phyloP scores from a whole-genome alignment of 2,329 filamentous ascomycete genomes.

The Pseudocercospora fuligena region DNA sequence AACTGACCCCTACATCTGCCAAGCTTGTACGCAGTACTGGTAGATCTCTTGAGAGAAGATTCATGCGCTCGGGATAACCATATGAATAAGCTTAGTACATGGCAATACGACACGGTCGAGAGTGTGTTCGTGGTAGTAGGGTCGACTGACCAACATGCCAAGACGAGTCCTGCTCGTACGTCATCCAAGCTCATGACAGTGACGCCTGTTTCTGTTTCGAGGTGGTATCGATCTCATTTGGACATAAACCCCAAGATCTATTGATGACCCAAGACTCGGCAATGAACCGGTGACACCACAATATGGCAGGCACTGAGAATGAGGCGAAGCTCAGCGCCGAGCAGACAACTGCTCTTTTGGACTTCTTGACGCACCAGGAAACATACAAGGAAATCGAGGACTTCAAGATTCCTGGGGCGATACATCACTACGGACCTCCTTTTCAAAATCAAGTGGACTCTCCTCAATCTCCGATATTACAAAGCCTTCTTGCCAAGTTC shows the following conservation, averaged over 20 bases:
- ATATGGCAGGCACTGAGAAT: slow-evolving; percentile 26
- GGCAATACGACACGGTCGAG: neutral
- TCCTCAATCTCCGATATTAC: slow-evolving; percentile 66
- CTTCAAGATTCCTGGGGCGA: slow-evolving; percentile 69
- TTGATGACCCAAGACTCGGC: neutral
- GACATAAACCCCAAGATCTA: neutral
- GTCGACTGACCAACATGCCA: neutral
- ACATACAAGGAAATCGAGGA: slow-evolving; percentile 70
- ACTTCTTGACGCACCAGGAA: slow-evolving; percentile 60
- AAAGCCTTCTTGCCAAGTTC: slow-evolving; percentile 69
- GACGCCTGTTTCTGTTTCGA: neutral
- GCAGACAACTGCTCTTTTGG: slow-evolving; percentile 58
- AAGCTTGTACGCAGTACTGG: neutral
- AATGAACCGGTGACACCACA: neutral
- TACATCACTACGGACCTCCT: slow-evolving; percentile 71
- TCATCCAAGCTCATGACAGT: neutral
- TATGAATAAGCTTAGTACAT: neutral
- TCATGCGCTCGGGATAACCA: too few relatives aligned
- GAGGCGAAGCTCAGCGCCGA: slow-evolving; percentile 44
- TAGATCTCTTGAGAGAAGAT: neutral
- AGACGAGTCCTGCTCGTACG: neutral
- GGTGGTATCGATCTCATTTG: neutral
- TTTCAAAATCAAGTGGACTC: slow-evolving; percentile 60
- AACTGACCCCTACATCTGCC: neutral
- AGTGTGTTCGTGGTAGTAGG: neutral